Evolutionary conservation across 2,329 filamentous ascomycete species (phyloP).

Genomic region (Blastomyces parvus): DNA sequence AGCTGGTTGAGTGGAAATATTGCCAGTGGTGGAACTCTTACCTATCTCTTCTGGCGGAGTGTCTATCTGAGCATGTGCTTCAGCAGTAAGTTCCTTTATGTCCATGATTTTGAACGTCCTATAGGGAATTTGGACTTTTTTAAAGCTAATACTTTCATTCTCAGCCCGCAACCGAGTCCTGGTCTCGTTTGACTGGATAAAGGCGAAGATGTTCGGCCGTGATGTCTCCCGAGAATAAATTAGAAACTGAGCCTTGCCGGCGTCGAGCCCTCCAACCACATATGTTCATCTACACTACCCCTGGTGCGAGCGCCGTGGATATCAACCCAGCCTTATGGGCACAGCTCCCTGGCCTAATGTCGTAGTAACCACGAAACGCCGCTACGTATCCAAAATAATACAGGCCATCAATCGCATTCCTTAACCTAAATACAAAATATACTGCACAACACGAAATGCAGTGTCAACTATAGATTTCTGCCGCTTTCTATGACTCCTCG

Average conservation of each 20-base stretch:
- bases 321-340: background rate
- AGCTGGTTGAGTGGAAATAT: constrained; percentile 96
- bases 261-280: background rate
- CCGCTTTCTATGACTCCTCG: background rate
- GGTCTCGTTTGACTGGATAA: constrained; percentile 89
- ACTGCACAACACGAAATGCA: background rate
- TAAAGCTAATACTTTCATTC: constrained; percentile 1
- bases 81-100: constrained; percentile 60
- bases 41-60: constrained; percentile 96
- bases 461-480: background rate
- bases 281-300: no score
- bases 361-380: background rate
- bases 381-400: background rate
- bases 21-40: constrained; percentile 83
- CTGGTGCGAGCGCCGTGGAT: background rate
- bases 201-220: constrained; percentile 92
- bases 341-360: background rate
- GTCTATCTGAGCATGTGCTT: constrained; percentile 99
- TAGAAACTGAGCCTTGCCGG: background rate
- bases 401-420: background rate
- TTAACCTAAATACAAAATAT: background rate
- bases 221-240: constrained; percentile 56
- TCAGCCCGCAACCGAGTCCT: constrained; percentile 86
- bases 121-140: background rate
- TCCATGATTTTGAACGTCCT: background rate